A percentile compares a stretch with the other conserved stretches of the same genome.
phyloP scores from a whole-genome alignment of 1,284 basidiomycete species.

The Trametes hirsuta region DNA sequence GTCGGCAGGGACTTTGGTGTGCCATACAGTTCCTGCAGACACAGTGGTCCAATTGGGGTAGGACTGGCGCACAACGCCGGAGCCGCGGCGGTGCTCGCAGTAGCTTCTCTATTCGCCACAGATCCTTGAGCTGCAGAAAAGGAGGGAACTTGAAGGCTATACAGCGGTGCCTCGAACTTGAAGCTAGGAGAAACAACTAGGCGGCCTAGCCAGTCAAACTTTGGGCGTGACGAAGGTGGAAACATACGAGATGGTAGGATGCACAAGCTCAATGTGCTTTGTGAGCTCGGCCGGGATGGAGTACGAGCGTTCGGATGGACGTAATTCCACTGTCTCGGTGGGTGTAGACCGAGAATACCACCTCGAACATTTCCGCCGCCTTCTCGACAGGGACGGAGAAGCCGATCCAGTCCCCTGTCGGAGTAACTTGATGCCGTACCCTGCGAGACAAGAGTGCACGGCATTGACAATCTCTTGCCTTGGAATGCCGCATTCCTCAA shows the following conservation, averaged over 20 bases:
- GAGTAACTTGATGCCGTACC: slow-evolving; percentile 37
- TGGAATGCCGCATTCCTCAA: slow-evolving; percentile 40
- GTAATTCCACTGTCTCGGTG: slow-evolving; percentile 35
- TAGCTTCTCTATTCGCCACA: too few species aligned
- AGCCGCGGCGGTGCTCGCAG: neutral
- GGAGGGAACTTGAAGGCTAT: neutral
- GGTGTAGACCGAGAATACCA: slow-evolving; percentile 37
- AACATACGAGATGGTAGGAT: slow-evolving; percentile 35
- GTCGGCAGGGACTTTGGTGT: slow-evolving; percentile 46
- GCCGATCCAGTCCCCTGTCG: slow-evolving; percentile 43
- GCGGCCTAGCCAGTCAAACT: neutral
- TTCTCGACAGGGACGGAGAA: slow-evolving; percentile 39
- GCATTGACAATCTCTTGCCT: slow-evolving; percentile 34
- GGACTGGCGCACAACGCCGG: slow-evolving; percentile 35
- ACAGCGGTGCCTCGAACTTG: neutral
- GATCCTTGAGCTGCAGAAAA: neutral
- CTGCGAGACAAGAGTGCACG: slow-evolving; percentile 40
- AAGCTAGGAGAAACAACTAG: neutral
- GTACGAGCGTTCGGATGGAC: slow-evolving; percentile 38
- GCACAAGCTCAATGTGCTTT: slow-evolving; percentile 38
- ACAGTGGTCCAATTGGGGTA: slow-evolving; percentile 49
- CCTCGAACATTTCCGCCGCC: slow-evolving; percentile 37
- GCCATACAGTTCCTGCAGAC: slow-evolving; percentile 55
- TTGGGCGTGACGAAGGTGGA: neutral
- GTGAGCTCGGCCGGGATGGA: slow-evolving; percentile 37